Conservation (phyloP, 345 rosid genomes). For the Turritis glabra region DNA sequence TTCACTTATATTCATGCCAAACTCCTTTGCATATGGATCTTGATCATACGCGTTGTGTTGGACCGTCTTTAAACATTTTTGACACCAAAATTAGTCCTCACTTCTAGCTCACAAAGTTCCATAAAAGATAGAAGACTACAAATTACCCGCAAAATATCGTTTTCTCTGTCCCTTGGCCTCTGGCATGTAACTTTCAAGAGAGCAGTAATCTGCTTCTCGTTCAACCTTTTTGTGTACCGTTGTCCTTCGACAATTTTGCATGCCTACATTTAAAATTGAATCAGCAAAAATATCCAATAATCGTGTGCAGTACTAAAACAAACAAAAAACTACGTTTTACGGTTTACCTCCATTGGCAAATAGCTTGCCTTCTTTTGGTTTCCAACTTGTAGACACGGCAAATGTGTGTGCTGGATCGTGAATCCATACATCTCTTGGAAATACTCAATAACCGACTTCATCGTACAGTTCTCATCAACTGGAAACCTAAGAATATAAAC, state of each 20-base stretch:
- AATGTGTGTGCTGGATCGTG: slow-evolving; percentile 83
- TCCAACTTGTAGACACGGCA: slow-evolving; percentile 99
- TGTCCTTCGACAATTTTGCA: slow-evolving; percentile 99
- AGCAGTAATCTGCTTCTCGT: slow-evolving; percentile 93
- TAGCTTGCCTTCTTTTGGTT: slow-evolving; percentile 96
- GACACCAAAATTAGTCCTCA: slow-evolving; percentile 1
- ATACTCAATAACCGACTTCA: slow-evolving; percentile 97
- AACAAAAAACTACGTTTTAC: not conserved
- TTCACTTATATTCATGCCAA: slow-evolving; percentile 90
- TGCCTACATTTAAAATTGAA: slow-evolving; percentile 48
- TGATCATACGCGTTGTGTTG: slow-evolving; percentile 86
- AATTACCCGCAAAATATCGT: slow-evolving; percentile 72
- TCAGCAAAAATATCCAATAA: not conserved
- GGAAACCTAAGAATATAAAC: slow-evolving; percentile 67
- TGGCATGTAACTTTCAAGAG: slow-evolving; percentile 95
- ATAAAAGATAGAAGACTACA: not conserved
- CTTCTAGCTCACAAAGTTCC: not conserved
- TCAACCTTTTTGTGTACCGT: slow-evolving; percentile 85
- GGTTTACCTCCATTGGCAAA: slow-evolving; percentile 94
- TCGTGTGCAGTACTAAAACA: not conserved
- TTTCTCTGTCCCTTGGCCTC: slow-evolving; percentile 91
- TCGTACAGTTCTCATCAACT: slow-evolving; percentile 85
- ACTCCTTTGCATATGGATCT: slow-evolving; percentile 96
- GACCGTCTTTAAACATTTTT: slow-evolving; percentile 60
- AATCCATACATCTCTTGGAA: slow-evolving; percentile 99